phyloP scores from a whole-genome alignment of 768 basidiomycete genomes.

The Trametes cubensis region DNA sequence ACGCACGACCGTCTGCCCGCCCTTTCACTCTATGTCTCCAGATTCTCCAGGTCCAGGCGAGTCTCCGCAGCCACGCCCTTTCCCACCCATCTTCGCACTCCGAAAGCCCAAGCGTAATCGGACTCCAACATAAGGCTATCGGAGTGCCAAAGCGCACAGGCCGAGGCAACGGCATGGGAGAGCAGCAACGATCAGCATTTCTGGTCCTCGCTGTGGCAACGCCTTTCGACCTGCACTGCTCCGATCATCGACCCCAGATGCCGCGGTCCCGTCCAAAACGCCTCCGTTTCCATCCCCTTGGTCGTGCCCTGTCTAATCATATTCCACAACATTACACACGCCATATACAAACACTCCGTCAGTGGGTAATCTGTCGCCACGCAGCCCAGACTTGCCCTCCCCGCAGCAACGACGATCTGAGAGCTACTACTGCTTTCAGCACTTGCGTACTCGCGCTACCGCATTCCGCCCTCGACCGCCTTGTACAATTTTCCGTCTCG shows the following conservation, averaged over 20 bases:
- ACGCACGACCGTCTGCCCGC: neutral
- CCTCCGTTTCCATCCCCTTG: neutral
- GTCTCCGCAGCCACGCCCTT: conserved; percentile 12
- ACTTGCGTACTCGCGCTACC: conserved; percentile 20
- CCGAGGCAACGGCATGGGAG: neutral
- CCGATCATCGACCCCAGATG: conserved; percentile 20
- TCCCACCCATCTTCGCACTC: conserved; percentile 1
- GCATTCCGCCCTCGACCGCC: conserved; percentile 75
- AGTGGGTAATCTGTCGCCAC: too few species aligned
- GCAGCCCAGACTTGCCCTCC: neutral
- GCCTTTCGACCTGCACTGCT: conserved; percentile 12
- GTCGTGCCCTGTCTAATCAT: neutral
- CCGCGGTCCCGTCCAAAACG: conserved; percentile 7
- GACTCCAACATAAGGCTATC: neutral
- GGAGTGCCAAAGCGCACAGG: neutral
- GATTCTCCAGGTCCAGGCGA: conserved; percentile 4
- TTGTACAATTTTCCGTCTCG: conserved; percentile 83
- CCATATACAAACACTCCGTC: neutral
- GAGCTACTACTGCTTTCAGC: neutral
- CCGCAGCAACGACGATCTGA: conserved; percentile 15
- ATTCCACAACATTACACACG: neutral
- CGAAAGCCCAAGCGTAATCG: conserved; percentile 4
- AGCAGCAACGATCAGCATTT: conserved; percentile 21
- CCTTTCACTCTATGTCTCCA: neutral
- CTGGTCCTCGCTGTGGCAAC: conserved; percentile 20